Percentiles rank a stretch among this genome's conserved stretches.
Evolutionary conservation across 495 filamentous ascomycete species (phyloP).

Genomic region (Talaromyces wortmannii): DNA sequence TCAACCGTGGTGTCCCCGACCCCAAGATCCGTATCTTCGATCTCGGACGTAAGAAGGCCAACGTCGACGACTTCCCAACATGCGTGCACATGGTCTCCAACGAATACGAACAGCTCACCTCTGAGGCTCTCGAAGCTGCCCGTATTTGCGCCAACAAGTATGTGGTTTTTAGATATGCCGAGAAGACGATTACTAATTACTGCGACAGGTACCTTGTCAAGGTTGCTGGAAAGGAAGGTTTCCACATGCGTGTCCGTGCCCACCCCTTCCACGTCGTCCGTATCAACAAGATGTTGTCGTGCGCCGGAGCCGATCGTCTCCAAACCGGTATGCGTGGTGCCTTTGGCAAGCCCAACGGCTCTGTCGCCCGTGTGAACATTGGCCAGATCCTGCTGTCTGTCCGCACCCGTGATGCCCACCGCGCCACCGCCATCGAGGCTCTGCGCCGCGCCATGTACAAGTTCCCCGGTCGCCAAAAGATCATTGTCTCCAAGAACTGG

Average conservation of each 20-base stretch:
- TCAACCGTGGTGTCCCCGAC: constrained; percentile 99
- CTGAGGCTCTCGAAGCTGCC: constrained; percentile 96
- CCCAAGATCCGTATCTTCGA: constrained; percentile 99
- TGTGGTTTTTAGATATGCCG: constrained; percentile 9
- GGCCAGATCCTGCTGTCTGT: constrained; percentile 96
- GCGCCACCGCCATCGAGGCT: constrained; percentile 91
- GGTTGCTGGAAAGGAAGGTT: constrained; percentile 94
- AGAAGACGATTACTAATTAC: constrained; percentile 7
- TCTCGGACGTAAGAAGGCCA: constrained; percentile 96
- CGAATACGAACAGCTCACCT: constrained; percentile 98
- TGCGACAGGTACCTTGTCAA: constrained; percentile 79
- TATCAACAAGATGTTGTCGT: constrained; percentile 99
- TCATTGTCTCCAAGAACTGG: constrained; percentile 99
- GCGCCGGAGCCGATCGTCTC: constrained; percentile 98
- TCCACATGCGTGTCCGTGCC: constrained; percentile 96
- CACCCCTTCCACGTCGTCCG: constrained; percentile 99
- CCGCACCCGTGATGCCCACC: constrained; percentile 89
- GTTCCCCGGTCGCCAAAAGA: constrained; percentile 99
- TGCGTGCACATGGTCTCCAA: constrained; percentile 99
- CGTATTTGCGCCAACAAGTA: constrained; percentile 99
- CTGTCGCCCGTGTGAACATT: constrained; percentile 97
- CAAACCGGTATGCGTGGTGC: constrained; percentile 99
- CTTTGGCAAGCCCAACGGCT: constrained; percentile 97
- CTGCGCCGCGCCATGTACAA: constrained; percentile 99
- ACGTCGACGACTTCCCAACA: constrained; percentile 96